A percentile compares a stretch with the other conserved stretches of the same genome.
Evolutionary conservation across 2,329 filamentous ascomycete species (phyloP).

Genomic region (Leptodontidium sp.): DNA sequence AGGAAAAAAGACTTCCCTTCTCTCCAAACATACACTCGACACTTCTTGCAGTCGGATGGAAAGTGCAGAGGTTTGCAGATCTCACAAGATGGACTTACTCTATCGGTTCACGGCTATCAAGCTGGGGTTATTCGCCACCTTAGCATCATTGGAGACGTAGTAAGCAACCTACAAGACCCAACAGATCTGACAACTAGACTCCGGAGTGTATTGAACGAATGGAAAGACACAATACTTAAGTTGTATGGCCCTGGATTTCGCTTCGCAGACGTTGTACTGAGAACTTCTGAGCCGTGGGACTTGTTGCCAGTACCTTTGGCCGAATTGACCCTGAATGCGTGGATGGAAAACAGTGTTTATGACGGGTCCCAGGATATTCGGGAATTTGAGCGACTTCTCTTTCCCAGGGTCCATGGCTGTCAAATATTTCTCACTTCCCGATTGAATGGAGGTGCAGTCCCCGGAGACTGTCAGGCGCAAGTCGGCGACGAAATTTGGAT

Average conservation of each 20-base stretch:
- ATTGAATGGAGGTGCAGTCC: neutral
- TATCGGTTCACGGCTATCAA: neutral
- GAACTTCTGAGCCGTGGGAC: neutral
- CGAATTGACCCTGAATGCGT: rapidly evolving
- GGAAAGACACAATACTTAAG: neutral
- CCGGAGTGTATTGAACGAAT: neutral
- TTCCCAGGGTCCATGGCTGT: neutral
- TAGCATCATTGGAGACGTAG: neutral
- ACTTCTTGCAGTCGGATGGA: neutral
- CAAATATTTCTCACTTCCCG: neutral
- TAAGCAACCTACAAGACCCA: neutral
- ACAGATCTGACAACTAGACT: neutral
- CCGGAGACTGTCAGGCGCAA: neutral
- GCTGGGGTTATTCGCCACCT: neutral
- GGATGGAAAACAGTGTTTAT: neutral
- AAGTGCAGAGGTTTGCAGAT: neutral
- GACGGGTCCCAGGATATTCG: neutral
- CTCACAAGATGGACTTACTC: neutral
- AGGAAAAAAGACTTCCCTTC: neutral
- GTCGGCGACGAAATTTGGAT: constrained; percentile 7
- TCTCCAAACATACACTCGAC: too few species aligned
- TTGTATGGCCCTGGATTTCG: too few species aligned
- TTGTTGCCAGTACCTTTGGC: neutral
- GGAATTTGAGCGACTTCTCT: neutral
- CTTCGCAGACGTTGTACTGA: neutral